These are phyloP conservation scores for Fragilaria crotonensis DNA, from an alignment of 108 stramenopile species.

Conservation along the genomic window DNA sequence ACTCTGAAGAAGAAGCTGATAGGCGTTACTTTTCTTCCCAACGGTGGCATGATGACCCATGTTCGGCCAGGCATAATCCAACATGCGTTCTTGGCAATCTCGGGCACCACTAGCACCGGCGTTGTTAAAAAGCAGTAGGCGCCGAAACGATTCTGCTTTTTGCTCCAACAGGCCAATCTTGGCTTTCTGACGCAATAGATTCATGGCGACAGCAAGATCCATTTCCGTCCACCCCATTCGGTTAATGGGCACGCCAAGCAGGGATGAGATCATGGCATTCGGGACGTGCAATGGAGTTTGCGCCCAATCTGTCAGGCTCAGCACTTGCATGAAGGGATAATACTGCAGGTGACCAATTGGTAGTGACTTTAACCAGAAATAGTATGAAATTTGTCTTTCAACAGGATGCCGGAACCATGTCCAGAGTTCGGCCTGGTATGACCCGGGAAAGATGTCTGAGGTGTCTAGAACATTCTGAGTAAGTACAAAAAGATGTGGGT, in stretches of 20 bases:
- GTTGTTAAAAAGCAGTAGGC: neutral
- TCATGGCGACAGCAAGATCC: conserved; percentile 2
- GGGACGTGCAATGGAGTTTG: neutral
- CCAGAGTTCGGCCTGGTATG: conserved; percentile 5
- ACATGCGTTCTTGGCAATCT: conserved; percentile 8
- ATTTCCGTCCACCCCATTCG: neutral
- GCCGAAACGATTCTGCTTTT: conserved; percentile 4
- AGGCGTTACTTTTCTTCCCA: conserved; percentile 6
- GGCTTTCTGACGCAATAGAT: conserved; percentile 5
- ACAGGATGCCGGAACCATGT: conserved; percentile 7
- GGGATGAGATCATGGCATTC: conserved; percentile 3
- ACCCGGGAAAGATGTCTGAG: neutral
- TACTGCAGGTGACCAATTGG: conserved; percentile 1
- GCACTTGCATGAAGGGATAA: neutral
- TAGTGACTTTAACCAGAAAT: neutral
- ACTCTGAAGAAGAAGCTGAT: conserved; percentile 2
- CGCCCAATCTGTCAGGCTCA: neutral
- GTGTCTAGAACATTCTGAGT: neutral
- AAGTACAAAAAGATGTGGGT: neutral
- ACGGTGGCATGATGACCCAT: conserved; percentile 2
- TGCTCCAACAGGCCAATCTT: conserved; percentile 9
- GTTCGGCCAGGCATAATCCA: conserved; percentile 12
- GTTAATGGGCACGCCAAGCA: neutral
- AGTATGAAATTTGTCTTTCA: conserved; percentile 3
- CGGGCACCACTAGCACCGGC: neutral